A percentile compares a stretch with the other conserved stretches of the same genome.
These are phyloP conservation scores for Mycosphaerella arachidis DNA, from an alignment of 2,329 filamentous ascomycete species.

Conservation along the genomic window DNA sequence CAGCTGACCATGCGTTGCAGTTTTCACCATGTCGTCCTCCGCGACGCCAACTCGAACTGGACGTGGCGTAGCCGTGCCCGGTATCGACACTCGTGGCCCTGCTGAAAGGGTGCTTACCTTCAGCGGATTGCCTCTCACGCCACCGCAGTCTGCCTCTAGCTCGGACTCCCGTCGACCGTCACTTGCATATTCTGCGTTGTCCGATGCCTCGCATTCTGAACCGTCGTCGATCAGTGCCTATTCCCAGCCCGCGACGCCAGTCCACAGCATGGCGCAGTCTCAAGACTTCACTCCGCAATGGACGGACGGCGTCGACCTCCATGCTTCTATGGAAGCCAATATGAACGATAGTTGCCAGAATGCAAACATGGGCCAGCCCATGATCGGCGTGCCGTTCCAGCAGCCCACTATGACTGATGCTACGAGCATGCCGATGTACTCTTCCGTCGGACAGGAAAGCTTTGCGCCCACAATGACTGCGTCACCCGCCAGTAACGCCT, in stretches of 20 bases:
- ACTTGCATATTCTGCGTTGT: conserved; percentile 20
- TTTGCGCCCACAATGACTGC: conserved; percentile 4
- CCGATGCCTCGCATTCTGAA: conserved; percentile 21
- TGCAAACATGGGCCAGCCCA: conserved; percentile 4
- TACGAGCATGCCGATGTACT: neutral
- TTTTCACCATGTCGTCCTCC: conserved; percentile 25
- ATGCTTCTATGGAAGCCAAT: conserved; percentile 1
- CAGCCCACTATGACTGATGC: conserved; percentile 1
- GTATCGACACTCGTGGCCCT: conserved; percentile 24
- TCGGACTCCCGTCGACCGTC: conserved; percentile 27
- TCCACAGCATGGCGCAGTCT: conserved; percentile 14
- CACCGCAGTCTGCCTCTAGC: conserved; percentile 23
- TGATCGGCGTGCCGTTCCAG: conserved; percentile 9
- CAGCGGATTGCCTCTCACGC: conserved; percentile 24
- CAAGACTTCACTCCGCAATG: conserved; percentile 12
- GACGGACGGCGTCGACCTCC: conserved; percentile 16
- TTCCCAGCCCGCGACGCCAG: conserved; percentile 25
- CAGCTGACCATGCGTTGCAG: conserved; percentile 11
- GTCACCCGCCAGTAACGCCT: conserved; percentile 7
- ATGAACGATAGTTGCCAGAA: conserved; percentile 8
- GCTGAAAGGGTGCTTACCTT: conserved; percentile 12
- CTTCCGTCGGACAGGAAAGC: neutral
- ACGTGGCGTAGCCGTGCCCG: conserved; percentile 24
- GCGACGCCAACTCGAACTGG: conserved; percentile 22
- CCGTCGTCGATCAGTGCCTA: conserved; percentile 18